Evolutionary conservation across 2,329 filamentous ascomycete species (phyloP).

Genomic region (Neofusicoccum laricinum): DNA sequence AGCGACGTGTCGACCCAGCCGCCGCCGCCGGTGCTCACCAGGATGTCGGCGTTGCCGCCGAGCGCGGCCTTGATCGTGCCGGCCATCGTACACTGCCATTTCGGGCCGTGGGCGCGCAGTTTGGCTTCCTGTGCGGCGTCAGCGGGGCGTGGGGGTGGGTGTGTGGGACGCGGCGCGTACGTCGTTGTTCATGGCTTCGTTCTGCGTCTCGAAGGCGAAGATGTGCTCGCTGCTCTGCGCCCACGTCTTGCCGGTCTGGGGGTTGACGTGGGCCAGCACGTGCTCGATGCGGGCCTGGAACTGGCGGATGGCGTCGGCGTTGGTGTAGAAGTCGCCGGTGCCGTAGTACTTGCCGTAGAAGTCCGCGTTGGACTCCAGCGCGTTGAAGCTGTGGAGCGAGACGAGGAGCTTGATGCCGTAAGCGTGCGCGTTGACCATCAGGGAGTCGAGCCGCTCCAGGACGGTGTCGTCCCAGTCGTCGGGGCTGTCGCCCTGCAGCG

Average conservation of each 20-base stretch:
- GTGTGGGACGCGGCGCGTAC: too few species aligned
- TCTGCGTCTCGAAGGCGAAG: slow-evolving; percentile 21
- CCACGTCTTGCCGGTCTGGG: slow-evolving; percentile 19
- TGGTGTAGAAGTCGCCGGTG: slow-evolving; percentile 19
- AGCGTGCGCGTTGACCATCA: slow-evolving; percentile 19
- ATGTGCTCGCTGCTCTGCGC: slow-evolving; percentile 17
- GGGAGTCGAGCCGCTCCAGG: slow-evolving; percentile 19
- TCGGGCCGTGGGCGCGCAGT: not conserved
- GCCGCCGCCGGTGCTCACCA: slow-evolving; percentile 20
- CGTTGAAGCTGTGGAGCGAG: slow-evolving; percentile 20
- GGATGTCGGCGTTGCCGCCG: slow-evolving; percentile 15
- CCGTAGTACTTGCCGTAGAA: not conserved
- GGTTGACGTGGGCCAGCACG: slow-evolving; percentile 19
- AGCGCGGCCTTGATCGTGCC: slow-evolving; percentile 18
- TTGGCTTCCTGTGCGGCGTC: not conserved
- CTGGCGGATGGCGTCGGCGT: slow-evolving; percentile 10
- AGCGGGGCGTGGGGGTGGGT: too few species aligned
- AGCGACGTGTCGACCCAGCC: slow-evolving; percentile 17
- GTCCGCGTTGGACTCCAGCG: not conserved
- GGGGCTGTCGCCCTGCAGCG: slow-evolving; percentile 14
- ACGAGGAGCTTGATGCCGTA: slow-evolving; percentile 22
- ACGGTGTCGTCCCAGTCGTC: slow-evolving; percentile 18
- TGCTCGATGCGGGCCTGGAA: slow-evolving; percentile 19
- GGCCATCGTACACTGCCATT: slow-evolving; percentile 20
- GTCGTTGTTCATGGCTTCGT: slow-evolving; percentile 19